These are phyloP conservation scores for Boletus rufocinnamomeus DNA, from an alignment of 768 basidiomycete genomes.

Conservation along the genomic window DNA sequence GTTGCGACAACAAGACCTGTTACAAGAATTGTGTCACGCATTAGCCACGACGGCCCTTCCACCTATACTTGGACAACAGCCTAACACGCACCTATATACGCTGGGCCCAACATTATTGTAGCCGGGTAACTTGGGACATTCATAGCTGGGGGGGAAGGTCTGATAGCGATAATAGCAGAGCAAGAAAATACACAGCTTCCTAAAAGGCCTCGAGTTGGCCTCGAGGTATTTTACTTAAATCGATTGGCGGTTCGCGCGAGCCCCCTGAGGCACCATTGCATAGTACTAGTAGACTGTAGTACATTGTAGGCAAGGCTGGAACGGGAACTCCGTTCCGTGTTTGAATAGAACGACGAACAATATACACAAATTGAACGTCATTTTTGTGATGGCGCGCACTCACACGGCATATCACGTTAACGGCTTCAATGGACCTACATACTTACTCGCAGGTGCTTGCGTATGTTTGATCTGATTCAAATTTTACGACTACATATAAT, in stretches of 20 bases:
- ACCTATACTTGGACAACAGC: no score
- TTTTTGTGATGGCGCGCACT: not conserved
- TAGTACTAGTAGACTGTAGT: no score
- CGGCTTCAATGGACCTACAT: no score
- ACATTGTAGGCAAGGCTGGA: not conserved
- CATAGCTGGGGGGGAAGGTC: not conserved
- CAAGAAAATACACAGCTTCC: not conserved
- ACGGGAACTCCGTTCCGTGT: not conserved
- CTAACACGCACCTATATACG: slow-evolving; percentile 9
- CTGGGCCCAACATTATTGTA: slow-evolving; percentile 2
- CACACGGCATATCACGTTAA: not conserved
- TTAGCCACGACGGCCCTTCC: not conserved
- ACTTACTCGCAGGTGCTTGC: not conserved
- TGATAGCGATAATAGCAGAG: not conserved
- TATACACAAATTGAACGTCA: not conserved
- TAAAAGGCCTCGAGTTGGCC: not conserved
- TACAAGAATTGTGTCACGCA: not conserved
- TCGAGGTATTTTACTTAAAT: not conserved
- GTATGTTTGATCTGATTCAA: not conserved
- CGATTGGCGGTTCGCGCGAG: not conserved
- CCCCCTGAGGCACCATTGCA: not conserved
- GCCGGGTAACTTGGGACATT: not conserved
- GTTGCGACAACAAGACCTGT: slow-evolving; percentile 2
- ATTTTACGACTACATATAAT: slow-evolving; percentile 31
- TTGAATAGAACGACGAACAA: not conserved